Percentiles rank a stretch among this genome's conserved stretches.
Conservation (phyloP, 768 basidiomycete species). For the Boletus subcaerulescens region DNA sequence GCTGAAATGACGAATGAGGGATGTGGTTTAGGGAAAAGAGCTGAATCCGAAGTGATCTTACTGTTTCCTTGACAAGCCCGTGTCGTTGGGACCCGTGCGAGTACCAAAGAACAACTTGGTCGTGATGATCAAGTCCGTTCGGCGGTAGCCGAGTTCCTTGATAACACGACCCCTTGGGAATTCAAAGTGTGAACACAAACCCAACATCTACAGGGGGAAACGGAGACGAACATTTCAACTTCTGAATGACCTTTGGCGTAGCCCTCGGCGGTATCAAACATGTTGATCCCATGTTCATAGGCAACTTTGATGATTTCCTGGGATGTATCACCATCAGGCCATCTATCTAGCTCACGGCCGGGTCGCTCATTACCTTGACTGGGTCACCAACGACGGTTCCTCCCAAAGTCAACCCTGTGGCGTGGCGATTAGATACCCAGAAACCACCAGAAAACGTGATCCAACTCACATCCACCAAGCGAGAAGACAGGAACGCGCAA, state of each 20-base stretch:
- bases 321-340: background rate
- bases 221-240: conserved; percentile 42
- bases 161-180: conserved; percentile 46
- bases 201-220: no score
- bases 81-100: conserved; percentile 43
- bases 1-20: conserved; percentile 22
- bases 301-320: conserved; percentile 54
- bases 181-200: no score
- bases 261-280: conserved; percentile 47
- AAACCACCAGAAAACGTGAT: background rate
- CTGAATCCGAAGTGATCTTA: conserved; percentile 3
- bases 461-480: conserved; percentile 45
- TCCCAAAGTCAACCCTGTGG: conserved; percentile 45
- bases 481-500: conserved; percentile 51
- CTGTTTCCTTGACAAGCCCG: conserved; percentile 35
- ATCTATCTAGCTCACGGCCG: no score
- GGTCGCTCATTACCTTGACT: conserved; percentile 39
- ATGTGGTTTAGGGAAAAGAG: background rate
- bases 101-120: conserved; percentile 62
- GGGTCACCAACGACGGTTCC: conserved; percentile 48
- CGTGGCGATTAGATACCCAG: background rate
- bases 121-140: conserved; percentile 49
- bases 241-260: conserved; percentile 50
- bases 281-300: conserved; percentile 51
- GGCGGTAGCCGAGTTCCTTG: conserved; percentile 49